Conservation (phyloP, 306 rosid species). For the Herpetospermum pedunculosum region DNA sequence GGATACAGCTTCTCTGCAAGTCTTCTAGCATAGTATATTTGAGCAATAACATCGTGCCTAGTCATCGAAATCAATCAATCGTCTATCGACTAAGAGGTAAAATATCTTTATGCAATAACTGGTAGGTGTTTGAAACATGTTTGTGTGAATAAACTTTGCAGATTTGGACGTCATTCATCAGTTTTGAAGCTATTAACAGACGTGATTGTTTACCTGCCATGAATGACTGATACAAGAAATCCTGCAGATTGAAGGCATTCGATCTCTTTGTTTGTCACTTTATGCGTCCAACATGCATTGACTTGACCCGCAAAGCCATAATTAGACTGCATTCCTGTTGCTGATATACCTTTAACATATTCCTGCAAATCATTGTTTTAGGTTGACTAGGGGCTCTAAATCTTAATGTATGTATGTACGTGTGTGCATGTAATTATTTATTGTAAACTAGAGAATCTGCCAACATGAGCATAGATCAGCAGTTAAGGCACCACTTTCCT, state of each 20-base stretch:
- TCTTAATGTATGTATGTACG: not conserved
- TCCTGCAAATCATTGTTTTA: slow-evolving; percentile 37
- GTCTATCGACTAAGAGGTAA: not conserved
- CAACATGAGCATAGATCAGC: not conserved
- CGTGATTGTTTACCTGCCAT: slow-evolving; percentile 58
- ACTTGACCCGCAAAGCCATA: slow-evolving; percentile 81
- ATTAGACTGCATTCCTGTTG: slow-evolving; percentile 80
- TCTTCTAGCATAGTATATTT: slow-evolving; percentile 56
- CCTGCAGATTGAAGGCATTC: slow-evolving; percentile 62
- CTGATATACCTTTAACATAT: slow-evolving; percentile 73
- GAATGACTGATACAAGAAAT: slow-evolving; percentile 76
- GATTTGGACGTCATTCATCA: not conserved
- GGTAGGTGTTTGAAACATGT: not conserved
- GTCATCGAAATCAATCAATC: slow-evolving; percentile 12
- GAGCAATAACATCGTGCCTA: slow-evolving; percentile 91
- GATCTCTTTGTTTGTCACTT: slow-evolving; percentile 51
- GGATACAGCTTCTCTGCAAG: slow-evolving; percentile 76
- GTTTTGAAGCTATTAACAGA: not conserved
- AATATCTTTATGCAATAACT: not conserved
- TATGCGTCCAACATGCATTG: slow-evolving; percentile 89
- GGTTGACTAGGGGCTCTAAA: slow-evolving; percentile 12
- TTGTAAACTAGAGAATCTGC: not conserved
- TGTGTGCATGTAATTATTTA: not conserved
- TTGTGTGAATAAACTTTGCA: not conserved
- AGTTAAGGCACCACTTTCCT: not conserved